Percentiles rank a stretch among this genome's conserved stretches.
These are phyloP conservation scores for Cyberlindnera suaveolens DNA, from an alignment of 805 yeast species.

Conservation along the genomic window DNA sequence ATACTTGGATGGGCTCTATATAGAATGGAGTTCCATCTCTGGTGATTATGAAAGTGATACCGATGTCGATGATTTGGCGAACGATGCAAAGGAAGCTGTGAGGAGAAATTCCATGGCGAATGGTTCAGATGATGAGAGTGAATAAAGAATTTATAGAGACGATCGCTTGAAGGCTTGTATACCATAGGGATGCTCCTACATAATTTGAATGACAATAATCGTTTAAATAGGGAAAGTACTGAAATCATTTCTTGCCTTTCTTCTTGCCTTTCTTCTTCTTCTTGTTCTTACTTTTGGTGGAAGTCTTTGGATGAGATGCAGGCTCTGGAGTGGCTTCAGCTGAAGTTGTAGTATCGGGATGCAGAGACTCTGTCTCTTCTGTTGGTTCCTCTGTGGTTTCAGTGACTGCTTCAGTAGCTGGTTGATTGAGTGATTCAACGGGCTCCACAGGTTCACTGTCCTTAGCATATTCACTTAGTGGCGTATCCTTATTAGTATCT, in stretches of 20 bases:
- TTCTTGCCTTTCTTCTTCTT: conserved; percentile 11
- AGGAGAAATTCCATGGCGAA: conserved; percentile 14
- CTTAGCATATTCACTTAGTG: not conserved
- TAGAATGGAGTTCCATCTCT: conserved; percentile 81
- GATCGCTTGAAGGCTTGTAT: conserved; percentile 1
- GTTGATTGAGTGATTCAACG: too few relatives aligned
- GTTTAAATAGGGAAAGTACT: conserved; percentile 5
- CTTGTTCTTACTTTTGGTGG: conserved; percentile 6
- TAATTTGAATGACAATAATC: conserved; percentile 1
- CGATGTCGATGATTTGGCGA: conserved; percentile 34
- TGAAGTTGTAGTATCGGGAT: not conserved
- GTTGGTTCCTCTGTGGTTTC: too few relatives aligned
- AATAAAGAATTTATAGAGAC: not conserved
- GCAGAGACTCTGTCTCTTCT: too few relatives aligned
- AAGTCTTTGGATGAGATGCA: not conserved
- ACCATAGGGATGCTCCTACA: too few relatives aligned
- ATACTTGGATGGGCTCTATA: conserved; percentile 49
- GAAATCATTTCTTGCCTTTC: conserved; percentile 7
- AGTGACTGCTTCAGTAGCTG: too few relatives aligned
- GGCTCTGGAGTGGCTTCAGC: conserved; percentile 7
- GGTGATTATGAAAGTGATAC: conserved; percentile 45
- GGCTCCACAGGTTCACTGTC: too few relatives aligned
- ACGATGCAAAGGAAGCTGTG: conserved; percentile 18
- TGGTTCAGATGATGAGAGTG: not conserved
- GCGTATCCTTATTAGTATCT: not conserved